These are phyloP conservation scores for Euclidium syriacum DNA, from an alignment of 345 rosid species.

Conservation along the genomic window DNA sequence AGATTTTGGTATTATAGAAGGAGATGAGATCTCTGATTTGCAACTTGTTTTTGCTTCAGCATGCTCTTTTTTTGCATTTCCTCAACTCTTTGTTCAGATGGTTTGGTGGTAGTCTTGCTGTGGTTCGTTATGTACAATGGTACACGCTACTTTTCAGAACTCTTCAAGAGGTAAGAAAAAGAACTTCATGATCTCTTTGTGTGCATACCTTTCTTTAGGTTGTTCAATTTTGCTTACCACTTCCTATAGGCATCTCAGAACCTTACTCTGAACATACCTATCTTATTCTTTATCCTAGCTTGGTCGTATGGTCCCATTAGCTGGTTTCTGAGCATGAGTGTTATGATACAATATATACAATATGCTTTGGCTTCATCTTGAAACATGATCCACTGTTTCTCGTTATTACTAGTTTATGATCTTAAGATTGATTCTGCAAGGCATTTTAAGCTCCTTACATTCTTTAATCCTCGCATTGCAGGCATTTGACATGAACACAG, in stretches of 20 bases:
- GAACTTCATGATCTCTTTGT: not conserved
- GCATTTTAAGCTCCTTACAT: not conserved
- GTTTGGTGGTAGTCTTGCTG: conserved; percentile 75
- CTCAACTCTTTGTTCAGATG: conserved; percentile 52
- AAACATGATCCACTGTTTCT: not conserved
- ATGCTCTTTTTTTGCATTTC: conserved; percentile 23
- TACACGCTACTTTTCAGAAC: conserved; percentile 50
- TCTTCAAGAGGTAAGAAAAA: conserved; percentile 51
- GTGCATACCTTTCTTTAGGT: not conserved
- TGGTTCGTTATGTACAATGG: conserved; percentile 81
- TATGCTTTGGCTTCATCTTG: not conserved
- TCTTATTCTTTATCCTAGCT: not conserved
- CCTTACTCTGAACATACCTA: not conserved
- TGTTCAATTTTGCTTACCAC: not conserved
- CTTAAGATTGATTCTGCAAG: not conserved
- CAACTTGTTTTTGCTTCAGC: not conserved
- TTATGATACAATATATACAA: not conserved
- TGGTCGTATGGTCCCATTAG: not conserved
- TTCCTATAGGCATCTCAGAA: not conserved
- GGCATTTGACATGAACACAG: conserved; percentile 21
- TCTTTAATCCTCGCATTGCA: conserved; percentile 11
- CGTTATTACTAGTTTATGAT: not conserved
- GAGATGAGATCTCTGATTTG: conserved; percentile 2
- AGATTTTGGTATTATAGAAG: not conserved
- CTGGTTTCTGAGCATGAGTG: not conserved